A percentile compares a stretch with the other conserved stretches of the same genome.
phyloP scores from a whole-genome alignment of 225 moss, liverwort and hornwort species.

The Bryoerythrophyllum caledonicum region DNA sequence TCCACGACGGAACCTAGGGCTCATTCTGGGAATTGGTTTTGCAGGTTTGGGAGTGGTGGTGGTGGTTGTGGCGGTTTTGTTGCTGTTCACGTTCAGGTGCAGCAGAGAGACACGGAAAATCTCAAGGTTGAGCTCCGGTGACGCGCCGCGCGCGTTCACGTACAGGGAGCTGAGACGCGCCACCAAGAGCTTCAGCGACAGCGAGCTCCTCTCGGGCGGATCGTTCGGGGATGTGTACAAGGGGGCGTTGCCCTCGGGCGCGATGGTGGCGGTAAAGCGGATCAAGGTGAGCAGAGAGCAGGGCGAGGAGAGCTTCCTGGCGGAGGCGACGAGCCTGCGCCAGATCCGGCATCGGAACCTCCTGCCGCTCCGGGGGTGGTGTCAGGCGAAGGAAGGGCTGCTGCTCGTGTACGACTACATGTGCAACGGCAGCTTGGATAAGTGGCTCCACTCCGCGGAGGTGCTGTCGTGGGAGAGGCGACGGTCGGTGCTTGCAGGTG shows the following conservation, averaged over 20 bases:
- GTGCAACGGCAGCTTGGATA: conserved; percentile 54
- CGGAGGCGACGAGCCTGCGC: conserved; percentile 51
- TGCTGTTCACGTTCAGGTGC: neutral
- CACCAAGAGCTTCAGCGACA: conserved; percentile 43
- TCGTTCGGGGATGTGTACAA: conserved; percentile 57
- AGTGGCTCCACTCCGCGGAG: conserved; percentile 22
- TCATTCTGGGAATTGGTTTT: neutral
- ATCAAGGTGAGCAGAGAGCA: conserved; percentile 23
- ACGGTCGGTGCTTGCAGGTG: conserved; percentile 25
- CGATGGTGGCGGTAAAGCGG: conserved; percentile 30
- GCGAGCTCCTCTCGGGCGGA: conserved; percentile 36
- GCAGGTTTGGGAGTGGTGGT: neutral
- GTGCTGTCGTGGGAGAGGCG: conserved; percentile 19
- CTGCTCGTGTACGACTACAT: conserved; percentile 68
- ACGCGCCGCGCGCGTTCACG: conserved; percentile 38
- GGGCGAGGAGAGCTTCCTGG: conserved; percentile 47
- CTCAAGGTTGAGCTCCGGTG: neutral
- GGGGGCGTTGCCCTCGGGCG: conserved; percentile 36
- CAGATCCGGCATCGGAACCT: conserved; percentile 55
- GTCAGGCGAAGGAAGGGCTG: conserved; percentile 48
- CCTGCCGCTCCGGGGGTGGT: conserved; percentile 69
- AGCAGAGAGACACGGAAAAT: neutral
- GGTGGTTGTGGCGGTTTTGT: neutral
- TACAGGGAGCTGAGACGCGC: conserved; percentile 46
- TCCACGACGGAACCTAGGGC: neutral